Percentiles rank a stretch among this genome's conserved stretches.
Conservation (phyloP, 345 rosid genomes). For the Aurinia saxatilis region DNA sequence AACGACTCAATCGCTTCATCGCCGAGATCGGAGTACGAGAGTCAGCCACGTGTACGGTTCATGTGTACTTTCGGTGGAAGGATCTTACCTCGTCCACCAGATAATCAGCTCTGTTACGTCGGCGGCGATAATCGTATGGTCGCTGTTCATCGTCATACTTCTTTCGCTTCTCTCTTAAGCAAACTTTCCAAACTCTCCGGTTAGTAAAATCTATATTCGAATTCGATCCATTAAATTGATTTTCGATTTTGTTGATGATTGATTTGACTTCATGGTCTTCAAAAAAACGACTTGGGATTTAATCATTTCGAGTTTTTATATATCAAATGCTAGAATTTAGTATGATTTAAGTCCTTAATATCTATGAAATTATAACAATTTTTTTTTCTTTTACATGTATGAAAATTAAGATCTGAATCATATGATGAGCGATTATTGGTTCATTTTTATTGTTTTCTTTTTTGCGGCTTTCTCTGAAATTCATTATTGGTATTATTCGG, state of each 20-base stretch:
- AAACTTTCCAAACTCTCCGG: conserved; percentile 86
- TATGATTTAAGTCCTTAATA: no score
- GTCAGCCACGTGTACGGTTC: conserved; percentile 59
- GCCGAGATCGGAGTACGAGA: conserved; percentile 56
- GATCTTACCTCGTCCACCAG: conserved; percentile 95
- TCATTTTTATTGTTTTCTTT: not conserved
- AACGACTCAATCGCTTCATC: conserved; percentile 68
- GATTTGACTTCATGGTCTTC: not conserved
- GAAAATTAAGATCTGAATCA: not conserved
- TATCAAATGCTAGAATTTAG: no score
- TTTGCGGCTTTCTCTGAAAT: not conserved
- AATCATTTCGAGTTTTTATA: not conserved
- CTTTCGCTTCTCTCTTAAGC: conserved; percentile 48
- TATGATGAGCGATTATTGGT: not conserved
- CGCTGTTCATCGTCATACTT: conserved; percentile 59
- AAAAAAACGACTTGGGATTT: no score
- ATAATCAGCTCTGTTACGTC: conserved; percentile 84
- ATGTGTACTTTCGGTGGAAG: conserved; percentile 98
- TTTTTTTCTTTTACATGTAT: not conserved
- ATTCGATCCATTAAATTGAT: not conserved
- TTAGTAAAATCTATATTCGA: not conserved
- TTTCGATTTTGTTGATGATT: no score
- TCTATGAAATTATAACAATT: no score
- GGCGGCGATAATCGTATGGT: conserved; percentile 97
- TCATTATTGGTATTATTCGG: not conserved